phyloP scores from a whole-genome alignment of 2,329 filamentous ascomycete genomes.

The Ramichloridium luteum region DNA sequence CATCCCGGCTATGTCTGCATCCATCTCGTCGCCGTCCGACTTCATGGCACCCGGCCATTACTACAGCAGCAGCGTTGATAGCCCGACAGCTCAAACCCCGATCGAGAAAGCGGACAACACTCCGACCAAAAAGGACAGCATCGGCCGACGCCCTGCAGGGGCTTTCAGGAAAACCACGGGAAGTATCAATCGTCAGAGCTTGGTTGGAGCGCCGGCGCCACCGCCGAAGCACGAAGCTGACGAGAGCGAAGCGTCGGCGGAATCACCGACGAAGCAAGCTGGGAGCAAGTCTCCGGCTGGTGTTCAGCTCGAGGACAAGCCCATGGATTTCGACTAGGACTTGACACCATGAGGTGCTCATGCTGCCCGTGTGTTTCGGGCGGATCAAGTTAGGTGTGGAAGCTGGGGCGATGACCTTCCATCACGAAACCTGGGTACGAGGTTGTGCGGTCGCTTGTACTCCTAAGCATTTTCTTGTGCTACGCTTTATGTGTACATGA shows the following conservation, averaged over 20 bases:
- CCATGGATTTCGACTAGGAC: constrained; percentile 57
- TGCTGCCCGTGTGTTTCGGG: too few relatives aligned
- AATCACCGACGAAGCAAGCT: neutral
- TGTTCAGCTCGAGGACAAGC: constrained; percentile 59
- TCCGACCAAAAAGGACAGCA: constrained; percentile 15
- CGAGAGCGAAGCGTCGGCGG: neutral
- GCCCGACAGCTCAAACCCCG: constrained; percentile 7
- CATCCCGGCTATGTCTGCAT: constrained; percentile 16
- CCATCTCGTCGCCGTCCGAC: constrained; percentile 18
- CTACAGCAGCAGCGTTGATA: constrained; percentile 17
- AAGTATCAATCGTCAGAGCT: constrained; percentile 24
- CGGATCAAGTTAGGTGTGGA: too few relatives aligned
- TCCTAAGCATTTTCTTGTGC: too few relatives aligned
- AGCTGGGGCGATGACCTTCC: too few relatives aligned
- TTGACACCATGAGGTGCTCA: constrained; percentile 16
- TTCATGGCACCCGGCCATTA: constrained; percentile 16
- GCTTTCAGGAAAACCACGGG: constrained; percentile 35
- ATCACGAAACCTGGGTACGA: too few relatives aligned
- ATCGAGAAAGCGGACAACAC: constrained; percentile 9
- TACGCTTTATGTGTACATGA: too few relatives aligned
- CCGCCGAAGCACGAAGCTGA: neutral
- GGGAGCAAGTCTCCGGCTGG: constrained; percentile 28
- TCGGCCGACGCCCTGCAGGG: constrained; percentile 6
- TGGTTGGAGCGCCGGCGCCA: constrained; percentile 11
- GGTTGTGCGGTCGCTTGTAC: too few relatives aligned